Percentiles rank a stretch among this genome's conserved stretches.
phyloP scores from a whole-genome alignment of 1,284 basidiomycete species.

The Violaceomyces palustris region DNA sequence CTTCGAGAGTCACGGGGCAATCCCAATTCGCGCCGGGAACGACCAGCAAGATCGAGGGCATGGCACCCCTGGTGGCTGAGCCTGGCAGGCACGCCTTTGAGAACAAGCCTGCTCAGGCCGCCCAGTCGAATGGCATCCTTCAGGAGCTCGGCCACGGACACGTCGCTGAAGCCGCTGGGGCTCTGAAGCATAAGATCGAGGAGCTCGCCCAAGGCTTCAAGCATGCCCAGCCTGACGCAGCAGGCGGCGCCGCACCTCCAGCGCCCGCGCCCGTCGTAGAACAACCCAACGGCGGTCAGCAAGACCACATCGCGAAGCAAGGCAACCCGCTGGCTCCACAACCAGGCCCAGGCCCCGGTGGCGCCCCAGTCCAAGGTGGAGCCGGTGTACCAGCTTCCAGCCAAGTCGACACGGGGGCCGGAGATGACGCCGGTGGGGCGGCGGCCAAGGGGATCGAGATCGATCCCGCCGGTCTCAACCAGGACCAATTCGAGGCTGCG shows the following conservation, averaged over 20 bases:
- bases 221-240: too few relatives aligned
- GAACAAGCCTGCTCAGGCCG: slow-evolving; percentile 11
- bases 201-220: slow-evolving; percentile 11
- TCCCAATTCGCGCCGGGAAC: too few relatives aligned
- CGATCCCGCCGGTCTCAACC: slow-evolving; percentile 32
- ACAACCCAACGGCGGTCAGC: too few relatives aligned
- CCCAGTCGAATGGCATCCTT: slow-evolving; percentile 18
- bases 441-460: slow-evolving; percentile 1
- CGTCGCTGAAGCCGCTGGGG: too few relatives aligned
- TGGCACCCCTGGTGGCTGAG: slow-evolving; percentile 5
- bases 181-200: slow-evolving; percentile 1
- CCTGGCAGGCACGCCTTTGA: slow-evolving; percentile 31
- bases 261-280: too few relatives aligned
- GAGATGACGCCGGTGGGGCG: slow-evolving; percentile 6
- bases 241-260: too few relatives aligned
- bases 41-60: slow-evolving; percentile 1
- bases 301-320: slow-evolving; percentile 8
- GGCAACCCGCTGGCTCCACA: slow-evolving; percentile 8
- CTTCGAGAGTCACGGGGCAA: too few relatives aligned
- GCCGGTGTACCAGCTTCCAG: too few relatives aligned
- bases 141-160: too few relatives aligned
- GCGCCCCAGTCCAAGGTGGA: too few relatives aligned
- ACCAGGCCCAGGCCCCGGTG: too few relatives aligned
- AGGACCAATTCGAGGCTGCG: slow-evolving; percentile 34
- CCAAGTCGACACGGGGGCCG: too few relatives aligned